Evolutionary conservation across 257 asterid genomes (phyloP), one percentile per base, ranked within the genome.

Genomic region (Coffea eugenioides): DNA sequence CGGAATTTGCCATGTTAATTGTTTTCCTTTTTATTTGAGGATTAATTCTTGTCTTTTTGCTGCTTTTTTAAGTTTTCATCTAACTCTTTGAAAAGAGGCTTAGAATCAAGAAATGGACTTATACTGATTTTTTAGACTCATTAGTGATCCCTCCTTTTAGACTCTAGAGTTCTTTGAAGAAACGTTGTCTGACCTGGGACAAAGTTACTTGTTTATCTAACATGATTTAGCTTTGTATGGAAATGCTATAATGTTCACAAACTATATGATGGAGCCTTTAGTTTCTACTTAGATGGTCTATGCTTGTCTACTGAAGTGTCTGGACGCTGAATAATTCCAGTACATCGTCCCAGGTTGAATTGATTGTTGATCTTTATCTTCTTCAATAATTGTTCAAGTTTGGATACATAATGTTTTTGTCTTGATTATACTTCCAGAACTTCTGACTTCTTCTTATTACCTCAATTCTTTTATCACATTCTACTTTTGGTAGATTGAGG

Each of bases 401-500:
- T 64, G 36, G 18, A n/a, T 31, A 6, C 3, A 27, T 14, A 8
- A 65, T 27, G 70, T 11, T 31, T 65, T 25, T 31, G 41, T 31
- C 43, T 65, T 31, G 14, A 6, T 65, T 65, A 6, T 64, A 21
- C 46, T 7, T 66, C 7, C 18, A 13, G 36, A 43, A n/a, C 20
- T 45, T 65, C 20, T 43, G 61, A n/a, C 31, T 12, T 21, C 23
- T 56, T 74, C 23, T 56, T 74, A 27, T 52, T n/a, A 74, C 39
- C 61, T 57, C 31, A 34, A 65, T 64, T 80, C 27, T 80, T 52
- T 80, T 80, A 21, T 72, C 62, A 31, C 5, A 43, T 82, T 31
- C 70, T 57, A 43, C 52, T 64, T 73, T 64, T 79, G 56, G 80
- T 85, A 96, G 99, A 94, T 94, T 81, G 99, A 96, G 89, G 97